phyloP scores from a whole-genome alignment of 176 grass and related monocot species.

The Carex littledalei region DNA sequence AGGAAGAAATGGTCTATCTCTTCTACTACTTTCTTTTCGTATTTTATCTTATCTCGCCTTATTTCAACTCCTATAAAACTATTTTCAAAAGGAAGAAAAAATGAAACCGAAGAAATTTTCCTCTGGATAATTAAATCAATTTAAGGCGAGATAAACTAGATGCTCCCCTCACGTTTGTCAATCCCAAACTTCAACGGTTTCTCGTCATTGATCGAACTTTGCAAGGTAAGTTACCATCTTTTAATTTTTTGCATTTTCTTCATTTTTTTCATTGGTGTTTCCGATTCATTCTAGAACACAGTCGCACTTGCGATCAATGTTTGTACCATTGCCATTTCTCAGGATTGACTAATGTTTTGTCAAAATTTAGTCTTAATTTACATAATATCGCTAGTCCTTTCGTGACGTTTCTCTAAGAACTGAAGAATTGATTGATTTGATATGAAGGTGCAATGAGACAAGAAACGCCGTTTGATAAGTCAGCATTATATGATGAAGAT shows the following conservation, averaged over 20 bases:
- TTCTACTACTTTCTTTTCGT: background rate
- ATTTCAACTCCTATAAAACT: background rate
- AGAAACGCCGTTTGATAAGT: constrained; percentile 11
- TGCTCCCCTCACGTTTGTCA: background rate
- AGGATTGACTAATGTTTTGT: background rate
- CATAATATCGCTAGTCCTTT: background rate
- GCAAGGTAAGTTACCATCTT: background rate
- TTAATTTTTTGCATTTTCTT: background rate
- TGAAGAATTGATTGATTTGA: constrained; percentile 1
- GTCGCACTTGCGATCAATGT: background rate
- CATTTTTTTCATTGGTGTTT: background rate
- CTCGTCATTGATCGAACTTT: constrained; percentile 2
- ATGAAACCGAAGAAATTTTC: background rate
- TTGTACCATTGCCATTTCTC: constrained; percentile 1
- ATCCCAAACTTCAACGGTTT: constrained; percentile 15
- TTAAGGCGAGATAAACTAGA: background rate
- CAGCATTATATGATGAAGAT: constrained; percentile 7
- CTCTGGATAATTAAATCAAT: background rate
- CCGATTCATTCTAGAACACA: background rate
- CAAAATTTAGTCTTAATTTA: background rate
- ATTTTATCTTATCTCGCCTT: background rate
- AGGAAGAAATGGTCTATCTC: background rate
- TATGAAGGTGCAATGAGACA: constrained; percentile 12
- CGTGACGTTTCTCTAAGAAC: background rate
- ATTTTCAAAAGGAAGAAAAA: background rate